Base-by-base conservation (phyloP, 352 stramenopile species). In the Blastocystis sp. region DNA sequence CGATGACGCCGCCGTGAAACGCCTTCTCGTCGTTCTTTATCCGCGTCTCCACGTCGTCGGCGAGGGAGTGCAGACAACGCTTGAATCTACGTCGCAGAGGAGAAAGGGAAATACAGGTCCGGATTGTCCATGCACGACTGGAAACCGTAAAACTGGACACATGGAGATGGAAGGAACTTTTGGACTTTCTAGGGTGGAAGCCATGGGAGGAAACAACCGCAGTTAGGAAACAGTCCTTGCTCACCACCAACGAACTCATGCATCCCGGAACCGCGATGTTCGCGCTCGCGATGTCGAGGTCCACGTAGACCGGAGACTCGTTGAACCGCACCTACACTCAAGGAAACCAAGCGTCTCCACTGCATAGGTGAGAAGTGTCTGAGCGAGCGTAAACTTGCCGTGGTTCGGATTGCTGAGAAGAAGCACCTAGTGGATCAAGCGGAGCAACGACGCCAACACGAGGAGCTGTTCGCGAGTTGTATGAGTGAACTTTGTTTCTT, bases 71-170 rank as follows among this genome's bases (percentile, higher is more conserved):
- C 27, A 81, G 44, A 16, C 32, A 64, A 18, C 49, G 42, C 34
- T 64, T 63, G 24, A 81, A 81, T 42, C 69, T 81, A 46, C 8
- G 1, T n/a, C 1, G 27, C n/a, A 63, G 11, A 1, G 49, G 8
- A 21, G 29, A 4, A 16, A 6, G 29, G 16, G 32, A 1, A 11
- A 4, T 46, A 81, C 69, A 81, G 42, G 29, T 65, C 44, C 9
- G 42, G 48, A 57, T 81, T 81, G 38, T 81, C 69, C 69, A 81
- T 81, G 27, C 69, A 81, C 14, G 44, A 48, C 27, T 63, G 44
- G 48, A 64, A 81, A n/a, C 69, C 69, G 53, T 64, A 81, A 32
- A 81, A 81, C 44, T 63, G 44, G 11, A 81, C 69, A 18, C 27
- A 24, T 7, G 69, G 69, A 0, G 69, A 81, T 4, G 56, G 51